phyloP scores from a whole-genome alignment of 768 basidiomycete genomes.

The Imleria badia region DNA sequence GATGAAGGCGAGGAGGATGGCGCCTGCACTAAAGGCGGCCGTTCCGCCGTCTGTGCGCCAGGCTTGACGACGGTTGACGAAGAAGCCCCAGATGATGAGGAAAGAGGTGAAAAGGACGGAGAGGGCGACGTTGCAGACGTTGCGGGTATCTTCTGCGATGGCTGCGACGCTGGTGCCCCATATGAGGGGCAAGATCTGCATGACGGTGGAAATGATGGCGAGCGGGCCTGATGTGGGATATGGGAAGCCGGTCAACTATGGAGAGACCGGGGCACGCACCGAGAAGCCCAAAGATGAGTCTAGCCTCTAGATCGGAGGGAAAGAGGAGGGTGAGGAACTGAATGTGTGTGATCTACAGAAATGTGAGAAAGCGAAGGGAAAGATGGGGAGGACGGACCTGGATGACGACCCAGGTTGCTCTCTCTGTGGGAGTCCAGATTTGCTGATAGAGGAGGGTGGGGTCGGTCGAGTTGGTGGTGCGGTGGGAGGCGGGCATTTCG shows the following conservation, averaged over 20 bases:
- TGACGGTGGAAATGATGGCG: constrained; percentile 77
- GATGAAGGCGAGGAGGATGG: constrained; percentile 76
- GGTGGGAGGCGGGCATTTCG: constrained; percentile 45
- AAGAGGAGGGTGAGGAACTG: constrained; percentile 96
- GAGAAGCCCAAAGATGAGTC: constrained; percentile 81
- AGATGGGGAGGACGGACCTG: constrained; percentile 55
- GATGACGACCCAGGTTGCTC: constrained; percentile 79
- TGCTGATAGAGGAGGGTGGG: constrained; percentile 26
- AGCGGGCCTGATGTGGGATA: constrained; percentile 60
- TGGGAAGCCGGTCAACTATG: background rate
- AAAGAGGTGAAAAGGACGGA: constrained; percentile 89
- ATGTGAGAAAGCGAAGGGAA: background rate
- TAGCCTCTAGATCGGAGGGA: constrained; percentile 84
- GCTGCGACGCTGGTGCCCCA: constrained; percentile 37
- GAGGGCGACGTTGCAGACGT: constrained; percentile 96
- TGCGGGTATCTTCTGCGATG: constrained; percentile 74
- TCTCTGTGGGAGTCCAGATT: constrained; percentile 62
- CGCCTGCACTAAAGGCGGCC: constrained; percentile 86
- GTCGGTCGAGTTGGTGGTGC: constrained; percentile 15
- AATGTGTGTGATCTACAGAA: constrained; percentile 84
- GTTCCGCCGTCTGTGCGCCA: constrained; percentile 98
- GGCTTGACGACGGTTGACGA: constrained; percentile 85
- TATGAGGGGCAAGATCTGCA: constrained; percentile 77
- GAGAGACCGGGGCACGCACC: constrained; percentile 43
- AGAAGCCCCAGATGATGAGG: constrained; percentile 89